Conservation (phyloP, 345 rosid species). For the Erysimum cheiranthoides region DNA sequence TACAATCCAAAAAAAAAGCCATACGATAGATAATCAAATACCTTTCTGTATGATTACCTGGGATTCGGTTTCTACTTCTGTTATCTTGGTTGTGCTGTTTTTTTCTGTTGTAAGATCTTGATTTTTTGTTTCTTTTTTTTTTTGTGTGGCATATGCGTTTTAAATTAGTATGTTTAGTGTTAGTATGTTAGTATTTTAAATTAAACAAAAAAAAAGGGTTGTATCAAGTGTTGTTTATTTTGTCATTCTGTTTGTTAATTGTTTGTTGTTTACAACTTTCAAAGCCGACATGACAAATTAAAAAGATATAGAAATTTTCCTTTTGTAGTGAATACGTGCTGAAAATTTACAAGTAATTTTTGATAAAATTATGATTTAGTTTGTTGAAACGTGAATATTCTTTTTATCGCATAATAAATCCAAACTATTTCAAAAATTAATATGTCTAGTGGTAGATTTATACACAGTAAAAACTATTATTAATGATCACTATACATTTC, state of each 20-base stretch:
- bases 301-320: no score
- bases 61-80: constrained; percentile 5
- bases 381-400: no score
- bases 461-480: neutral
- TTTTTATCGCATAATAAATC: no score
- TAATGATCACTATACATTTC: neutral
- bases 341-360: no score
- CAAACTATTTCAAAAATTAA: neutral
- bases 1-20: constrained; percentile 7
- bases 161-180: neutral
- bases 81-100: constrained; percentile 1
- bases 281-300: no score
- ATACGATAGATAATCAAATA: neutral
- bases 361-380: no score
- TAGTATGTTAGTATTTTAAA: neutral
- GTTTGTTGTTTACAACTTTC: no score
- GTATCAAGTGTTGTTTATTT: neutral
- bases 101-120: neutral
- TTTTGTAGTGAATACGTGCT: no score
- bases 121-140: neutral
- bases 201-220: neutral
- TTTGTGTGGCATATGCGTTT: no score
- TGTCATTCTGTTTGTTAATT: no score
- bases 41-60: neutral
- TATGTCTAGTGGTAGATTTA: neutral